phyloP scores from a whole-genome alignment of 257 asterid species.

The Paraleonurus japonicus region DNA sequence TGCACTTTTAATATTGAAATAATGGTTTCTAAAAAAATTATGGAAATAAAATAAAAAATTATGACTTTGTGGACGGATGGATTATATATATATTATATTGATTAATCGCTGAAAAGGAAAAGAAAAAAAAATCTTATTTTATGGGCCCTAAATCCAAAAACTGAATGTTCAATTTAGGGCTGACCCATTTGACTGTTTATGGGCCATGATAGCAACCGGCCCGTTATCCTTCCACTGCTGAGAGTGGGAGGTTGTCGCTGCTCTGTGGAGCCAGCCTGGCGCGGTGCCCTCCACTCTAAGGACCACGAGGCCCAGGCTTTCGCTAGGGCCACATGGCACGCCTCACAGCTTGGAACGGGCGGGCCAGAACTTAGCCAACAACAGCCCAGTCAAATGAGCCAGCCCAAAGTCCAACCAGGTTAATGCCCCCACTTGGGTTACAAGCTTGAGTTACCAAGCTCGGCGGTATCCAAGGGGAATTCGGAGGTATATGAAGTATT shows the following conservation, averaged over 20 bases:
- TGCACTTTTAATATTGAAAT: too few relatives aligned
- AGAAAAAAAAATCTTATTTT: too few relatives aligned
- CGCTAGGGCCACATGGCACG: not conserved
- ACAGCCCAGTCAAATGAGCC: not conserved
- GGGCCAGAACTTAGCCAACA: not conserved
- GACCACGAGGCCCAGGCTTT: not conserved
- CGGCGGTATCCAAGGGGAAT: not conserved
- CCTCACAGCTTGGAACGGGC: constrained; percentile 8
- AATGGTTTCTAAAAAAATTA: too few relatives aligned
- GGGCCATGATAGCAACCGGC: not conserved
- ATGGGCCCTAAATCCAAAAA: too few relatives aligned
- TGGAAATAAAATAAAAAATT: too few relatives aligned
- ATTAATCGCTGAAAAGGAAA: too few relatives aligned
- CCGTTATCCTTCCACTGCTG: not conserved
- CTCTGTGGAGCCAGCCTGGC: constrained; percentile 9
- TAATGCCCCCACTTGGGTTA: not conserved
- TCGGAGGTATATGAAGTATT: not conserved
- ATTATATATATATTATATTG: too few relatives aligned
- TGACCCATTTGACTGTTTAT: not conserved
- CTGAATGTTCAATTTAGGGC: not conserved
- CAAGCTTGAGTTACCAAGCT: not conserved
- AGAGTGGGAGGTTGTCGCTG: not conserved
- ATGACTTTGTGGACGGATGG: too few relatives aligned
- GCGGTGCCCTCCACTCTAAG: not conserved
- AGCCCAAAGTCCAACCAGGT: not conserved